Evolutionary conservation across 495 filamentous ascomycete species (phyloP), one percentile per base, ranked within the genome.

Genomic region (Podospora pseudopauciseta): DNA sequence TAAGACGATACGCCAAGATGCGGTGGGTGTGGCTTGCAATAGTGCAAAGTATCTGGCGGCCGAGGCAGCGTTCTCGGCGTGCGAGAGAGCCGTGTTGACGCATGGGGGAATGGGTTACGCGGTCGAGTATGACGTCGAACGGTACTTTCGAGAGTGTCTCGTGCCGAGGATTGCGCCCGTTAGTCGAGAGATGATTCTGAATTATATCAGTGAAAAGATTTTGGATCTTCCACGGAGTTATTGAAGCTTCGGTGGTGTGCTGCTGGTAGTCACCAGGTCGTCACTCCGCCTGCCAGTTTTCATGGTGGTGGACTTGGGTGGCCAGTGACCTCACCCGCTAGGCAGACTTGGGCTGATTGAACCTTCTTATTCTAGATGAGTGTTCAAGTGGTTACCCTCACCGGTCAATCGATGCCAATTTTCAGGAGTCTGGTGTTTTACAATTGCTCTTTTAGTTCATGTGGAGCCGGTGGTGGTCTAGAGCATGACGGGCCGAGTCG

Each of bases 41-140:
- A 87, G 84, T 53, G 90, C 91, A 11, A 93, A 93, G 77, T 93
- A 92, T 72, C 73, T 94, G 56, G 91, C 91, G 4, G 91, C 91
- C 0, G 91, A 94, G 71, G 91, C 91, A 27, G 90, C 89, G 1
- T 92, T 91, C 72, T 85, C 80, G 53, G 89, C 91, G 4, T 93
- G 91, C 76, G 90, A 92, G 75, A 79, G 86, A 34, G 87, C 88
- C 6, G 86, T 89, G 16, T 70, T 92, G 68, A 84, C 84, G 16
- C 87, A 89, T 68, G 91, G 90, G 9, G 90, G 89, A 0, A 92
- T 93, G 88, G 89, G 90, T 3, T 93, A 93, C 75, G 90, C 90
- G 1, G 82, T 86, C 68, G 90, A 94, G 73, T 92, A 90, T 72
- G 88, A 92, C 76, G 91, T 93, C 1, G 91, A 94, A 78, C 80